Base-by-base conservation (phyloP, 2,329 filamentous ascomycete species). In the Verticillium dahliae region DNA sequence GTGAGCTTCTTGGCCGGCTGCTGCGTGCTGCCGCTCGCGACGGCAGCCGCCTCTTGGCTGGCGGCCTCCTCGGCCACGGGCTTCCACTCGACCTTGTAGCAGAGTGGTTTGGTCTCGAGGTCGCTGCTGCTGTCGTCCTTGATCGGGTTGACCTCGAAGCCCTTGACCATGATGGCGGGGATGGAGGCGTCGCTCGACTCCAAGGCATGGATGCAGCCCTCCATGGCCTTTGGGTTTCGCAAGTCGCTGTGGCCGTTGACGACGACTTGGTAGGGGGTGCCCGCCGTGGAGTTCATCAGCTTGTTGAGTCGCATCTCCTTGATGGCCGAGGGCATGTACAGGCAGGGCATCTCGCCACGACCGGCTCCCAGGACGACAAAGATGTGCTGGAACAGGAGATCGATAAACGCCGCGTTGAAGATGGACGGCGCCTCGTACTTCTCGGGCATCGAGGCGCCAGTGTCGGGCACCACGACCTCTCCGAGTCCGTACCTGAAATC, bases 41-140 rank as follows among this genome's bases (percentile, higher is more conserved):
- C 52, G 4, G 39, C 45, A 41, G 61, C 63, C 13, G 2, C 41
- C 63, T 52, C 65, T 63, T 2, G 54, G 34, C 0, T 57, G 11
- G 7, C 60, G 60, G 22, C 58, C 61, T 66, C 66, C 22, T 71
- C 66, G 2, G 69, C 64, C 7, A 78, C 63, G 3, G 74, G 72
- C 63, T 80, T 76, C 79, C 79, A 81, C 22, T 76, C 68, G 15
- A 80, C 63, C 66, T 76, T 77, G 66, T 78, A 81, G 68, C 79
- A 81, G 5, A 81, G 66, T 60, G 45, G 45, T 15, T 50, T 50
- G n/a, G n/a, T n/a, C 7, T 50, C 45, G 18, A 27, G 7, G 3
- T 50, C 45, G 33, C 62, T 61, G 6, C 64, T 60, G 5, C 70
- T 68, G 1, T 73, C 73, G 33, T 76, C 75, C 41, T 76, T 68